A percentile compares a stretch with the other conserved stretches of the same genome.
Conservation (phyloP, 1,139 yeast species). For the Magnusiomyces clavatus region DNA sequence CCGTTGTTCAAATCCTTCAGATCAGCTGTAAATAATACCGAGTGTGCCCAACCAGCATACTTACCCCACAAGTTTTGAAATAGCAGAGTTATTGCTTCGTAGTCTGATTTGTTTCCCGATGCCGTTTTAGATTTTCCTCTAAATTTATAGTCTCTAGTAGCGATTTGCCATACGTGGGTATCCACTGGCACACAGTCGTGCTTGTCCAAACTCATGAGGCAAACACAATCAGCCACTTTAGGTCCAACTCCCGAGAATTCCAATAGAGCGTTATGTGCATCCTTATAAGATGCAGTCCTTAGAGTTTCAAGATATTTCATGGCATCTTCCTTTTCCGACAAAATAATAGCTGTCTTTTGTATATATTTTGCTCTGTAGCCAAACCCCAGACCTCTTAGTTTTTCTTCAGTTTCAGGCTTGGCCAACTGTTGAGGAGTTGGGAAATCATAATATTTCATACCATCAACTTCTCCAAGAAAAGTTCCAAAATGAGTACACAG, state of each 20-base stretch:
- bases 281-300: conserved; percentile 42
- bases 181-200: conserved; percentile 91
- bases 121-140: conserved; percentile 36
- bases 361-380: conserved; percentile 93
- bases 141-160: conserved; percentile 69
- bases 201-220: conserved; percentile 85
- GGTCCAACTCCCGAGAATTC: conserved; percentile 90
- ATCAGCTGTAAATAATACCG: conserved; percentile 83
- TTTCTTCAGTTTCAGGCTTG: conserved; percentile 35
- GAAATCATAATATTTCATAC: conserved; percentile 58
- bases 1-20: conserved; percentile 57
- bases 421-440: conserved; percentile 57
- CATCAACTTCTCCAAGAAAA: conserved; percentile 48
- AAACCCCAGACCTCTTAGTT: conserved; percentile 58
- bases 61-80: conserved; percentile 74
- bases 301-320: conserved; percentile 29
- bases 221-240: conserved; percentile 93
- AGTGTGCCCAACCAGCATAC: conserved; percentile 98
- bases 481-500: conserved; percentile 69
- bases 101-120: conserved; percentile 29
- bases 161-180: conserved; percentile 93
- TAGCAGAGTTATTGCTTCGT: conserved; percentile 51
- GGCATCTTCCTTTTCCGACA: background rate
- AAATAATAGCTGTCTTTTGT: conserved; percentile 48
- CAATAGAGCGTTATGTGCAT: conserved; percentile 57